Evolutionary conservation across 345 rosid species (phyloP).

Genomic region (Pugionium dolabratum): DNA sequence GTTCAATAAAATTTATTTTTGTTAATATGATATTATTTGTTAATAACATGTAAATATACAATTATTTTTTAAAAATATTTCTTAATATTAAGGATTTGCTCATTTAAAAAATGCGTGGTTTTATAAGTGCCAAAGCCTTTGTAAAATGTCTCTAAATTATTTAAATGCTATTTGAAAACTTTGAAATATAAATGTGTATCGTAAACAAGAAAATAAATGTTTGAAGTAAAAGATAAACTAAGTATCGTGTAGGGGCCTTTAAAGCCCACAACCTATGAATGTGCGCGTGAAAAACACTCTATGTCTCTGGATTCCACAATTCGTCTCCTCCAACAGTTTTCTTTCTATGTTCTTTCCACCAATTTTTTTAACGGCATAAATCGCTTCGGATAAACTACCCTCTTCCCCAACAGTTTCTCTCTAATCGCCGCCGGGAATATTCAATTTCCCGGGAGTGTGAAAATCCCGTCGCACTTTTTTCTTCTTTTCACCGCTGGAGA

Average conservation of each 20-base stretch:
- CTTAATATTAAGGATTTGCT: too few relatives aligned
- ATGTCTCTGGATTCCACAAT: conserved; percentile 27
- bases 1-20: too few relatives aligned
- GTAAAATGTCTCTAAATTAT: too few relatives aligned
- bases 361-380: background rate
- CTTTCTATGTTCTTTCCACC: background rate
- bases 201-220: too few relatives aligned
- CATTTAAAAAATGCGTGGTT: too few relatives aligned
- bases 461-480: background rate
- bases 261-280: conserved; percentile 20
- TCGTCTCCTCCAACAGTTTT: conserved; percentile 40
- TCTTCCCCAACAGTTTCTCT: conserved; percentile 11
- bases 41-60: too few relatives aligned
- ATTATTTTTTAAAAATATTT: too few relatives aligned
- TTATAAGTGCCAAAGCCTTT: too few relatives aligned
- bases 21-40: too few relatives aligned
- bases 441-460: background rate
- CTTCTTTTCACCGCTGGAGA: conserved; percentile 34
- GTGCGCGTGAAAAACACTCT: conserved; percentile 34
- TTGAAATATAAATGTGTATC: too few relatives aligned
- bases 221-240: too few relatives aligned
- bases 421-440: conserved; percentile 34
- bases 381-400: background rate
- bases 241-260: conserved; percentile 11
- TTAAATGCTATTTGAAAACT: too few relatives aligned